Percentiles rank a stretch among this genome's conserved stretches.
Evolutionary conservation across 106 monocot species (phyloP).

Genomic region (Agapanthus africanus): DNA sequence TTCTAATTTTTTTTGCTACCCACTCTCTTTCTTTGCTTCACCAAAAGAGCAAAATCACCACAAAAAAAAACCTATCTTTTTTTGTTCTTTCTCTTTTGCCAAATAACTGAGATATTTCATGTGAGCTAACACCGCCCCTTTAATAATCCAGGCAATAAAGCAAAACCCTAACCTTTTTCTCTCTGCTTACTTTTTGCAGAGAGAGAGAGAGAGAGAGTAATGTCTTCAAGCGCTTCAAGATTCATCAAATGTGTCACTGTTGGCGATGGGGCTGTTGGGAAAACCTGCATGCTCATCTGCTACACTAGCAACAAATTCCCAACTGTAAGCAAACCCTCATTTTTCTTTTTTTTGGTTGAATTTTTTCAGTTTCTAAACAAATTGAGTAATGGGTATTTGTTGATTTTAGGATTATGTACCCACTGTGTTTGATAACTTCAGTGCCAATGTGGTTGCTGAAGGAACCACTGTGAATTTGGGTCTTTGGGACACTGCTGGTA

Average conservation of each 20-base stretch:
- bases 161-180: background rate
- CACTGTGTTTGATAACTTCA: too few species aligned
- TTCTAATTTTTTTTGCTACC: background rate
- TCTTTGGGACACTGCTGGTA: constrained; percentile 93
- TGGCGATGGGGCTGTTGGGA: constrained; percentile 90
- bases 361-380: background rate
- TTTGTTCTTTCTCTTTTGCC: background rate
- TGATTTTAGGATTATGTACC: constrained; percentile 55
- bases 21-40: background rate
- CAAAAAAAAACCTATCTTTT: background rate
- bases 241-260: constrained; percentile 97
- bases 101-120: constrained; percentile 1
- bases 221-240: constrained; percentile 61
- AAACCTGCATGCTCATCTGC: too few species aligned
- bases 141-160: background rate
- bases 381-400: constrained; percentile 6
- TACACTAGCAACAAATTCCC: too few species aligned
- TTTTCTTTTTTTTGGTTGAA: background rate
- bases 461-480: constrained; percentile 80
- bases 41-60: too few species aligned
- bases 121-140: constrained; percentile 8
- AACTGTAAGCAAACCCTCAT: too few species aligned
- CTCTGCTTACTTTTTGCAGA: background rate
- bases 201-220: background rate
- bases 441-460: constrained; percentile 83